Conservation (phyloP, 106 monocot genomes). For the Apostasia shenzhenica region DNA sequence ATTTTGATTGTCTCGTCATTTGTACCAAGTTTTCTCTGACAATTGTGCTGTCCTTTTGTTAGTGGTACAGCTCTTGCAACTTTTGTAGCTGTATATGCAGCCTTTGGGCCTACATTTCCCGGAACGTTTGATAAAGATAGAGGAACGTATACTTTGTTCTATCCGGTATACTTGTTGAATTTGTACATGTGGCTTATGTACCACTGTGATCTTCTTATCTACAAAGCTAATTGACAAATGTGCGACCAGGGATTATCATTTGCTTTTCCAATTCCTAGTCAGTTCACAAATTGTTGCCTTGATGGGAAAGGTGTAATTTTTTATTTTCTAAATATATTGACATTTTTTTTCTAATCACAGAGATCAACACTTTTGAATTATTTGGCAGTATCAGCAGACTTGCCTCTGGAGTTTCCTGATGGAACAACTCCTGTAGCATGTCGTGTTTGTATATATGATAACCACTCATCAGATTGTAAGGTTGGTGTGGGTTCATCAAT, state of each 20-base stretch:
- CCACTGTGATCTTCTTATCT: neutral
- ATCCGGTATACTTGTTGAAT: slow-evolving; percentile 48
- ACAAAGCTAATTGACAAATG: neutral
- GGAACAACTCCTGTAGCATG: slow-evolving; percentile 95
- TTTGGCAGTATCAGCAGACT: slow-evolving; percentile 65
- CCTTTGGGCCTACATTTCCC: slow-evolving; percentile 91
- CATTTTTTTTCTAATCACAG: neutral
- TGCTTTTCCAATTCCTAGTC: slow-evolving; percentile 86
- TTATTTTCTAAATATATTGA: neutral
- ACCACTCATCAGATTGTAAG: slow-evolving; percentile 54
- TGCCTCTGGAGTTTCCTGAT: slow-evolving; percentile 97
- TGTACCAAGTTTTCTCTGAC: neutral
- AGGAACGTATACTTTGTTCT: slow-evolving; percentile 87
- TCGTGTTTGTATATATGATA: slow-evolving; percentile 80
- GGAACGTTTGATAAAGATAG: slow-evolving; percentile 88
- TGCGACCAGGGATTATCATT: slow-evolving; percentile 78
- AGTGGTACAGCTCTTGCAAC: slow-evolving; percentile 88
- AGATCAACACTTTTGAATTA: neutral
- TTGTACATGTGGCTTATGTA: neutral
- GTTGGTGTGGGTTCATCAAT: slow-evolving; percentile 88
- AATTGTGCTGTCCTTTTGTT: slow-evolving; percentile 2
- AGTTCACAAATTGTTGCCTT: slow-evolving; percentile 60
- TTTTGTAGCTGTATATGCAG: slow-evolving; percentile 79
- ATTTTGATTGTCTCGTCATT: neutral
- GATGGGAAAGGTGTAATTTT: slow-evolving; percentile 61